Base-by-base conservation (phyloP, 2,329 filamentous ascomycete genomes). In the Fusarium virguliforme region DNA sequence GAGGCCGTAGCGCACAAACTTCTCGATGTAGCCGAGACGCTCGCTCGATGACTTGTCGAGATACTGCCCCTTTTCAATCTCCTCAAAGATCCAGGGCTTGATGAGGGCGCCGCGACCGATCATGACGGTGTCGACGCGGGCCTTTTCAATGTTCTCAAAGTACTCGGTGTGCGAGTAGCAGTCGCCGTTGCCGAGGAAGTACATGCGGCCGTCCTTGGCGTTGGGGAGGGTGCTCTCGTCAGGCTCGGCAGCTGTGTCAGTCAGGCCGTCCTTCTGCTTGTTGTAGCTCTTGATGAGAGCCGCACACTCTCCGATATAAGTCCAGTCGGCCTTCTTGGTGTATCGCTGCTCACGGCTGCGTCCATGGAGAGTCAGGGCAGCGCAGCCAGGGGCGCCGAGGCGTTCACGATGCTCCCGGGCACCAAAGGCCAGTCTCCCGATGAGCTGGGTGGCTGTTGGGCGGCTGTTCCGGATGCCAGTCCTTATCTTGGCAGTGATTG, bases 11-110 rank as follows among this genome's bases (percentile, higher is more conserved):
- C 92, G 91, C 61, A 89, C 92, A 79, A 97, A 99, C 77, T 94
- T 94, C 82, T 97, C 94, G 37, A 99, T 85, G 77, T 97, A 94
- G 37, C 85, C 83, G 32, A 99, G 88, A 64, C 96, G 92, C 84
- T 99, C 95, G 6, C 90, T 88, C 3, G 95, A 92, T 4, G 93
- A 94, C 82, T 99, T 99, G 85, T 99, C 96, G 40, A 99, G 89
- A 79, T 98, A 98, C 81, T 98, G 96, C 6, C 93, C 92, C 69
- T 90, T 88, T 73, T 93, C 89, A 61, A 99, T 98, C 82, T 99
- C 96, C 81, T 99, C 96, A 78, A 98, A 99, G 69, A 99, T 86
- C 96, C 96, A 99, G 1, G 96, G 96, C 83, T 99, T 99, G 83
- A 98, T 94, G 64, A 99, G 88, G 9, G 96, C 96, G 62, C 96